Conservation (phyloP, 352 stramenopile genomes). For the Pythium aquatile region DNA sequence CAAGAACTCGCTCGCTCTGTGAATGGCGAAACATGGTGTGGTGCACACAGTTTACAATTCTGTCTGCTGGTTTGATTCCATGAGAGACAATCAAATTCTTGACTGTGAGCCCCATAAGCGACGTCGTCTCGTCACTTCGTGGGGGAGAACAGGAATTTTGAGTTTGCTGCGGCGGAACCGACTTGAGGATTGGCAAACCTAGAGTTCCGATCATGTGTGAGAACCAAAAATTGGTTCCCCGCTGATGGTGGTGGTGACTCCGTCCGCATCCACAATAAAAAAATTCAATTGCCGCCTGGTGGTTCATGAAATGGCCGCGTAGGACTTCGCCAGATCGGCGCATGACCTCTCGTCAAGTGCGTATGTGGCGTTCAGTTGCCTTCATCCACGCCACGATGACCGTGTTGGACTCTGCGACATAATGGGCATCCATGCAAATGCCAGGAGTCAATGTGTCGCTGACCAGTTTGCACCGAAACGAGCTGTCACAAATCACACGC, state of each 20-base stretch:
- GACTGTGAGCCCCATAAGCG: too few relatives aligned
- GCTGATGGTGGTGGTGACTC: neutral
- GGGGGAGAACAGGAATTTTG: neutral
- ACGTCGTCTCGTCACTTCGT: slow-evolving; percentile 3
- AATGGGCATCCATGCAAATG: neutral
- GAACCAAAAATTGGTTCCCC: slow-evolving; percentile 1
- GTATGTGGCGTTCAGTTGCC: neutral
- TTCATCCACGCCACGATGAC: neutral
- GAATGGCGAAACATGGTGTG: slow-evolving; percentile 4
- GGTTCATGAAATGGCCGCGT: neutral
- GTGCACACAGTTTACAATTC: neutral
- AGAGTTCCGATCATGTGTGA: neutral
- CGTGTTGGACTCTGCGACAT: slow-evolving; percentile 6
- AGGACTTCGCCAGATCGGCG: neutral
- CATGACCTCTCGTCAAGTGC: too few relatives aligned
- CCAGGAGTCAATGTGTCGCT: neutral
- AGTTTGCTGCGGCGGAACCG: neutral
- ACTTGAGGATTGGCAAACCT: neutral
- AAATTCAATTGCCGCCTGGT: neutral
- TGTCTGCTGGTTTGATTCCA: too few relatives aligned
- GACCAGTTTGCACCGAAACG: neutral
- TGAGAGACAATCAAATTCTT: too few relatives aligned
- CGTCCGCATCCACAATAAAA: neutral
- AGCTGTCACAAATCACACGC: neutral
- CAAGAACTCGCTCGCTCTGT: slow-evolving; percentile 1